phyloP scores from a whole-genome alignment of 495 filamentous ascomycete genomes.

The Talaromyces nanjingensis region DNA sequence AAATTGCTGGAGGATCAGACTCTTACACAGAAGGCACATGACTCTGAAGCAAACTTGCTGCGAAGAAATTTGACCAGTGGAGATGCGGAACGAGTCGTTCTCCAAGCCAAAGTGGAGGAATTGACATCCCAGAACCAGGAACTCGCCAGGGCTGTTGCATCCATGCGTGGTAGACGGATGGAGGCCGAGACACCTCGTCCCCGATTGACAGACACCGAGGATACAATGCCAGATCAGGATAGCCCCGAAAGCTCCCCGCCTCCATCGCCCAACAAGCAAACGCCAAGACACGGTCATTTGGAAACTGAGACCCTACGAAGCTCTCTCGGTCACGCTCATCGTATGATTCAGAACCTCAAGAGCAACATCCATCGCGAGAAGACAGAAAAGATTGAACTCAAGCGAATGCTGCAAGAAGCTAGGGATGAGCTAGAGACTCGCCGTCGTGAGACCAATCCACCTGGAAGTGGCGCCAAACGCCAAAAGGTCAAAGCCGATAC shows the following conservation, averaged over 20 bases:
- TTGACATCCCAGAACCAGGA: conserved; percentile 82
- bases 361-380: conserved; percentile 94
- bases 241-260: conserved; percentile 90
- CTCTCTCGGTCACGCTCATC: conserved; percentile 86
- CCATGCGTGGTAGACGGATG: conserved; percentile 61
- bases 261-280: conserved; percentile 81
- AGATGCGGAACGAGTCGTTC: conserved; percentile 63
- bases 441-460: conserved; percentile 50
- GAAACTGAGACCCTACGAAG: conserved; percentile 94
- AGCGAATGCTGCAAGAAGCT: conserved; percentile 91
- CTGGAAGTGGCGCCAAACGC: conserved; percentile 46
- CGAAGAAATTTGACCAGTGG: conserved; percentile 65
- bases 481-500: conserved; percentile 64
- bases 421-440: conserved; percentile 84
- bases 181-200: conserved; percentile 55
- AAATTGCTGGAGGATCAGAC: conserved; percentile 77
- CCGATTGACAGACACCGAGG: conserved; percentile 54
- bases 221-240: conserved; percentile 55
- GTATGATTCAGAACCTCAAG: conserved; percentile 92
- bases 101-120: conserved; percentile 81
- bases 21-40: conserved; percentile 69
- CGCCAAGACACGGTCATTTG: conserved; percentile 78
- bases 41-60: conserved; percentile 74
- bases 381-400: conserved; percentile 93
- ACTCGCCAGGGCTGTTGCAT: conserved; percentile 67